Conservation (phyloP, 306 rosid species). For the Pachyrhizus erosus region DNA sequence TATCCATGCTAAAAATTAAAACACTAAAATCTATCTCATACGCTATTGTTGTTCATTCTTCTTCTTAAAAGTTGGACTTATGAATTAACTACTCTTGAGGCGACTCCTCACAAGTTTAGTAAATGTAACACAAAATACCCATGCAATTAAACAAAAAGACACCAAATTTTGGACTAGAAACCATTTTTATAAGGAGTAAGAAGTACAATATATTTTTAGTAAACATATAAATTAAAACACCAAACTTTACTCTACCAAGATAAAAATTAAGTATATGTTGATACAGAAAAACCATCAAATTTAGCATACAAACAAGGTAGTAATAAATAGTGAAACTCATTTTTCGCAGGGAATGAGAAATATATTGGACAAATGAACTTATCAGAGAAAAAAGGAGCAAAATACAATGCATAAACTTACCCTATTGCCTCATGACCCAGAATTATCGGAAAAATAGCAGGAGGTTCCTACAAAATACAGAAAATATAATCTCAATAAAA, state of each 20-base stretch:
- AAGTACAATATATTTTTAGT: background rate
- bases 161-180: background rate
- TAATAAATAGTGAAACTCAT: too few species aligned
- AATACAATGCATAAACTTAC: constrained; percentile 40
- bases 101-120: background rate
- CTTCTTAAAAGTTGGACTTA: background rate
- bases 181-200: background rate
- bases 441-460: constrained; percentile 70
- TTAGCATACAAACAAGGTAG: too few species aligned
- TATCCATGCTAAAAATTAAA: background rate
- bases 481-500: too few species aligned
- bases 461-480: constrained; percentile 54
- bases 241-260: background rate
- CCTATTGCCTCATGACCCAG: constrained; percentile 91
- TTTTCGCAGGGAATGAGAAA: too few species aligned
- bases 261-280: background rate
- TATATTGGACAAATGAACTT: too few species aligned
- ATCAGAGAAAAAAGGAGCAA: too few species aligned
- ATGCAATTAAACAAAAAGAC: background rate
- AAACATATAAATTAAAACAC: too few species aligned
- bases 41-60: background rate
- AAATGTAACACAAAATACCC: too few species aligned
- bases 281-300: background rate
- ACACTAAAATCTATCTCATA: background rate
- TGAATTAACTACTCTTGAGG: background rate